Evolutionary conservation across 768 basidiomycete genomes (phyloP).

Genomic region (Mrakia gelida): DNA sequence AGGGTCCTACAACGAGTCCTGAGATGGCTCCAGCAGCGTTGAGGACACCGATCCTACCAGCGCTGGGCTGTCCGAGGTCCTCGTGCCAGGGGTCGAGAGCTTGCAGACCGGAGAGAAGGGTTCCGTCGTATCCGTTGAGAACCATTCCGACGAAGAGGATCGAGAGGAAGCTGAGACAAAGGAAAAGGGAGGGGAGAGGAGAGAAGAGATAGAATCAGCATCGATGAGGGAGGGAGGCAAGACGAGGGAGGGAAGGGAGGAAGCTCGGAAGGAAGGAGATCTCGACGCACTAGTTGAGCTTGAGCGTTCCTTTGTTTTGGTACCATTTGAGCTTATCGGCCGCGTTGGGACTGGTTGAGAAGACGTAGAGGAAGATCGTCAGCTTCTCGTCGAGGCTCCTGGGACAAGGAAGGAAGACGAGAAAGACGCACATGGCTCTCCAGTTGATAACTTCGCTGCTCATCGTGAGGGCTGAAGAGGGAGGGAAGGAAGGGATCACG

Average conservation of each 20-base stretch:
- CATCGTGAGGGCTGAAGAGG: neutral
- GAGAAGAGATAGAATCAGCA: neutral
- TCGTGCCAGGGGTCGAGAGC: constrained; percentile 44
- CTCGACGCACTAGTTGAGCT: constrained; percentile 45
- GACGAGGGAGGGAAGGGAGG: neutral
- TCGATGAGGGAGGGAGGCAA: neutral
- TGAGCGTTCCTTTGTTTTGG: constrained; percentile 43
- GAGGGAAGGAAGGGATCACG: neutral
- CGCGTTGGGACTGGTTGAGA: constrained; percentile 41
- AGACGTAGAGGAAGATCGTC: neutral
- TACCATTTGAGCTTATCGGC: constrained; percentile 43
- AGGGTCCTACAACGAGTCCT: constrained; percentile 44
- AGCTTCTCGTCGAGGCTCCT: neutral
- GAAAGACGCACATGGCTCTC: constrained; percentile 13
- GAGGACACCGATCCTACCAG: constrained; percentile 42
- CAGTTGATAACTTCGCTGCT: neutral
- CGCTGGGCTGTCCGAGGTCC: constrained; percentile 42
- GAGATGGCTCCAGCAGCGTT: constrained; percentile 44
- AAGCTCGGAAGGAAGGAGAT: neutral
- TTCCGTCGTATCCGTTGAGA: constrained; percentile 42
- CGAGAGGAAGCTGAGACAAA: constrained; percentile 40
- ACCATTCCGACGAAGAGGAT: constrained; percentile 46
- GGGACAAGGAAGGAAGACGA: neutral
- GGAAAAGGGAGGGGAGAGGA: neutral
- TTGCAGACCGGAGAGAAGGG: constrained; percentile 29